phyloP scores from a whole-genome alignment of 176 grass and related monocot species.

The Aegilops bicornis region DNA sequence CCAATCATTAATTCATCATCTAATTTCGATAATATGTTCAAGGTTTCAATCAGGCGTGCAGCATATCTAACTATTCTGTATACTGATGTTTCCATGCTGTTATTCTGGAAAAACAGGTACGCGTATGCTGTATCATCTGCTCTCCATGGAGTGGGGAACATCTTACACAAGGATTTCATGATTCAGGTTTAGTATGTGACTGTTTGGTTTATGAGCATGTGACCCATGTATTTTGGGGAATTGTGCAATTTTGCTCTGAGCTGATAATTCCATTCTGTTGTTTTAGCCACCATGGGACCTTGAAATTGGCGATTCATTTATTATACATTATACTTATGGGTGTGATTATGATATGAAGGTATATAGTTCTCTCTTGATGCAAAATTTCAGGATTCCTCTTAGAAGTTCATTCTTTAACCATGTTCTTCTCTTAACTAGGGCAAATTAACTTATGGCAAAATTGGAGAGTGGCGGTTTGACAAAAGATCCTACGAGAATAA shows the following conservation, averaged over 20 bases:
- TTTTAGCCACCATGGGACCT: slow-evolving; percentile 92
- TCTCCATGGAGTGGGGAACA: slow-evolving; percentile 81
- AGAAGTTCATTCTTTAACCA: slow-evolving; percentile 14
- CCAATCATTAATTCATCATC: background rate
- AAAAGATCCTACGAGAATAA: slow-evolving; percentile 69
- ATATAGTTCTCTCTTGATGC: slow-evolving; percentile 19
- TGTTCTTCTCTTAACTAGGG: slow-evolving; percentile 46
- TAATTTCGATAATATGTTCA: background rate
- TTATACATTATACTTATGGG: slow-evolving; percentile 98
- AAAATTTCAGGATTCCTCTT: background rate
- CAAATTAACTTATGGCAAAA: slow-evolving; percentile 80
- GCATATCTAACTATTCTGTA: background rate
- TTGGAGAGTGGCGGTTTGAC: slow-evolving; percentile 98
- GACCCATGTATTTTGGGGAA: background rate
- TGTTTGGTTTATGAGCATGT: slow-evolving; percentile 2
- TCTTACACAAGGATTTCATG: slow-evolving; percentile 90
- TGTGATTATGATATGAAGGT: slow-evolving; percentile 91
- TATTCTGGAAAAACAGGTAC: slow-evolving; percentile 58
- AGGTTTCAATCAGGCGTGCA: background rate
- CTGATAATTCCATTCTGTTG: slow-evolving; percentile 27
- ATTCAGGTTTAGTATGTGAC: slow-evolving; percentile 64
- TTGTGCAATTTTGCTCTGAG: slow-evolving; percentile 23
- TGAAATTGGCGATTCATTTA: slow-evolving; percentile 81
- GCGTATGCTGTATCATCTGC: slow-evolving; percentile 92
- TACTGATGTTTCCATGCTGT: background rate